These are phyloP conservation scores for Hypomontagnella submonticulosa DNA, from an alignment of 495 filamentous ascomycete species.

Conservation along the genomic window DNA sequence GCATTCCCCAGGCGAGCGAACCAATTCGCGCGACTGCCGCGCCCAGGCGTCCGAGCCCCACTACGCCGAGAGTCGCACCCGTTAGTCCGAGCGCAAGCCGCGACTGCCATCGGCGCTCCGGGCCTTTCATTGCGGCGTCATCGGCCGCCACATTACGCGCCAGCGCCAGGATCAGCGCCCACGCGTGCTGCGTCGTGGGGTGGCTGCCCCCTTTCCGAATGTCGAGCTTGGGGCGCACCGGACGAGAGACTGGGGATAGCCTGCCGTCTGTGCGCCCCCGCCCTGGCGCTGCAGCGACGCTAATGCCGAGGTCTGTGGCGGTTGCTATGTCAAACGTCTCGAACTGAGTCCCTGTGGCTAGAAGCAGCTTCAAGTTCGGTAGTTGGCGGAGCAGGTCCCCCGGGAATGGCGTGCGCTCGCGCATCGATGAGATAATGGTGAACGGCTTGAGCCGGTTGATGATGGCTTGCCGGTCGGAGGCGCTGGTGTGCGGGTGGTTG, in stretches of 20 bases:
- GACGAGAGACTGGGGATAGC: background rate
- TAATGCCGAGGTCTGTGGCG: slow-evolving; percentile 63
- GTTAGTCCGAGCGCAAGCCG: slow-evolving; percentile 64
- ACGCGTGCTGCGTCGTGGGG: slow-evolving; percentile 72
- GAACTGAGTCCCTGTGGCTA: slow-evolving; percentile 71
- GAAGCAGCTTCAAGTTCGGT: slow-evolving; percentile 73
- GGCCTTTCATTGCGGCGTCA: slow-evolving; percentile 64
- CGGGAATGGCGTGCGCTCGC: slow-evolving; percentile 76
- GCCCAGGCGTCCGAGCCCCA: slow-evolving; percentile 73
- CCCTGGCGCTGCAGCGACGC: slow-evolving; percentile 65
- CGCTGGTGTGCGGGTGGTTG: slow-evolving; percentile 45
- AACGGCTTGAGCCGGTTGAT: slow-evolving; percentile 67
- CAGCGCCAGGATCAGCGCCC: slow-evolving; percentile 70
- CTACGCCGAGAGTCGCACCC: slow-evolving; percentile 67
- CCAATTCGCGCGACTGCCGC: slow-evolving; percentile 68
- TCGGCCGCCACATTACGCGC: slow-evolving; percentile 68
- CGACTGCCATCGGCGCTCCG: slow-evolving; percentile 65
- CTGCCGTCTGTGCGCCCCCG: slow-evolving; percentile 44
- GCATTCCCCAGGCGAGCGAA: slow-evolving; percentile 70
- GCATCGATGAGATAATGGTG: slow-evolving; percentile 66
- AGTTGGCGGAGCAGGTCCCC: slow-evolving; percentile 63
- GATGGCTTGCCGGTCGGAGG: slow-evolving; percentile 45
- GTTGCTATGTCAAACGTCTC: slow-evolving; percentile 67
- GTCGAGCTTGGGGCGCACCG: slow-evolving; percentile 34
- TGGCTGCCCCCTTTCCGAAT: slow-evolving; percentile 54